phyloP scores from a whole-genome alignment of 148 eudicot genomes.

The Persicaria tinctoria region DNA sequence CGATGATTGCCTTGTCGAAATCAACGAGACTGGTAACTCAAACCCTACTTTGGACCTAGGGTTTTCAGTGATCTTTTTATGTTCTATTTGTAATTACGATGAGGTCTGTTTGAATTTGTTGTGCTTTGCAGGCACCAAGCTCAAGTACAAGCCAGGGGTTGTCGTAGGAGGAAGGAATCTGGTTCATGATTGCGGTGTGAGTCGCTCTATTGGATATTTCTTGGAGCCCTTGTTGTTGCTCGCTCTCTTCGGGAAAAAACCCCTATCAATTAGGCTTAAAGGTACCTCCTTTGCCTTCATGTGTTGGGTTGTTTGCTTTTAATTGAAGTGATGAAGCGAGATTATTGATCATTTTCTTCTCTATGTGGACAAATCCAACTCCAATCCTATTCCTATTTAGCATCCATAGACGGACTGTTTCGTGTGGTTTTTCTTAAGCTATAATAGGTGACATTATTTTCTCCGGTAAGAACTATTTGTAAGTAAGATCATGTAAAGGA shows the following conservation, averaged over 20 bases:
- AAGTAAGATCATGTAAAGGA: neutral
- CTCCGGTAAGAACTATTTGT: neutral
- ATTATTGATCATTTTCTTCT: neutral
- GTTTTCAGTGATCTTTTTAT: neutral
- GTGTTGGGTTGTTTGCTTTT: neutral
- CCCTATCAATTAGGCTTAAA: conserved; percentile 66
- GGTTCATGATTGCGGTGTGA: no score
- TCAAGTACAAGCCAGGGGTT: no score
- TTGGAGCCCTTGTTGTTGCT: conserved; percentile 3
- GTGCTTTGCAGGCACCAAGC: no score
- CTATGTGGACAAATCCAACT: neutral
- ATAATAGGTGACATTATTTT: neutral
- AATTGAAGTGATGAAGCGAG: neutral
- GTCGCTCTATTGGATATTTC: no score
- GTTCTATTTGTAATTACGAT: neutral
- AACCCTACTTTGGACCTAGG: neutral
- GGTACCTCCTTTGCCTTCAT: conserved; percentile 25
- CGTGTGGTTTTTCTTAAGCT: neutral
- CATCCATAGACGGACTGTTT: neutral
- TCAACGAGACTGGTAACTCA: conserved; percentile 71
- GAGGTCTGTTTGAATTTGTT: conserved; percentile 1
- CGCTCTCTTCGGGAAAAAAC: conserved; percentile 73
- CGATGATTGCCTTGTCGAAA: conserved; percentile 60
- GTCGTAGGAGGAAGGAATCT: no score
- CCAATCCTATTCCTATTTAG: neutral